These are phyloP conservation scores for Lobosporangium transversale DNA, from an alignment of 192 early-diverging fungal species.

Conservation along the genomic window DNA sequence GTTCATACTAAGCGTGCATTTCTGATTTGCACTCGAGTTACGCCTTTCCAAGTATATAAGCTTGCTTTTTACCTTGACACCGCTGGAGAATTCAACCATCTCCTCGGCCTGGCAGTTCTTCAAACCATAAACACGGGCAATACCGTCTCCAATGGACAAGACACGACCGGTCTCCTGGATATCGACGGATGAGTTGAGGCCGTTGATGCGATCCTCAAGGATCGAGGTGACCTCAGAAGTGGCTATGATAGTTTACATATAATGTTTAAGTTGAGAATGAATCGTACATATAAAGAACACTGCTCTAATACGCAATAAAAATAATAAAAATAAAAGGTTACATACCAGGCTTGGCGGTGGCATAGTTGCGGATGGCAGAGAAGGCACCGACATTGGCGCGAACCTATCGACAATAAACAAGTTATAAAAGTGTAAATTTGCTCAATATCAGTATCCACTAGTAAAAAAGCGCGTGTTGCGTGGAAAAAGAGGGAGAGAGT, in stretches of 20 bases:
- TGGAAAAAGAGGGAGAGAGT: background rate
- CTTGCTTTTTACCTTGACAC: slow-evolving; percentile 87
- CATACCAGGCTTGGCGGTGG: slow-evolving; percentile 64
- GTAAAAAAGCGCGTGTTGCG: background rate
- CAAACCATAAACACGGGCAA: slow-evolving; percentile 99
- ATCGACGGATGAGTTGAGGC: slow-evolving; percentile 83
- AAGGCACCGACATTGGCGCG: slow-evolving; percentile 67
- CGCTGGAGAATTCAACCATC: slow-evolving; percentile 99
- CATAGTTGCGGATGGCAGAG: slow-evolving; percentile 64
- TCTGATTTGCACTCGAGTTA: too few relatives aligned
- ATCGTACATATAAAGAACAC: background rate
- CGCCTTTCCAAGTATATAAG: too few relatives aligned
- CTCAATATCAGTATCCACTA: background rate
- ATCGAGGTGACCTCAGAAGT: slow-evolving; percentile 98
- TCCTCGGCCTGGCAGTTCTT: slow-evolving; percentile 99
- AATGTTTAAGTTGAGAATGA: background rate
- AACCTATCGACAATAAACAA: slow-evolving; percentile 44
- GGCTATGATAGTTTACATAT: slow-evolving; percentile 48
- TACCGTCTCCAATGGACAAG: slow-evolving; percentile 99
- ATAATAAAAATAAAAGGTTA: background rate
- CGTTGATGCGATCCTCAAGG: slow-evolving; percentile 96
- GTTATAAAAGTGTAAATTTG: slow-evolving; percentile 2
- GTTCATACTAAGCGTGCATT: too few relatives aligned
- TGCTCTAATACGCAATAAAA: background rate
- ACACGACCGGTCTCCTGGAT: slow-evolving; percentile 99